phyloP scores from a whole-genome alignment of 345 rosid species.

The Corchorus olitorius region DNA sequence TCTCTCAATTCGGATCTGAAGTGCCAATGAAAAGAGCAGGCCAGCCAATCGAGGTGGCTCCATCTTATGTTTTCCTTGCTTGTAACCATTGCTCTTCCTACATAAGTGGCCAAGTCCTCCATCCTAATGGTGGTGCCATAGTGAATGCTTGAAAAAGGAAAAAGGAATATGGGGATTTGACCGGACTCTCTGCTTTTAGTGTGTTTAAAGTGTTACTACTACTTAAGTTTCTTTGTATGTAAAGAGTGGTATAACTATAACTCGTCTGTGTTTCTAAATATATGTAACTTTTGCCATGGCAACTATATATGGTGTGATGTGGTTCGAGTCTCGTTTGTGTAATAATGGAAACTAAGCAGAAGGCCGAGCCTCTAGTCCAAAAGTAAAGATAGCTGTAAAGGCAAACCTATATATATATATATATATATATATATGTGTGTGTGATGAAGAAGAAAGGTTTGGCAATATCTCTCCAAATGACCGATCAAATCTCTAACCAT shows the following conservation, averaged over 20 bases:
- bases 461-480: no score
- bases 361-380: no score
- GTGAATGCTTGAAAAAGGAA: conserved; percentile 43
- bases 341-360: background rate
- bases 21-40: conserved; percentile 76
- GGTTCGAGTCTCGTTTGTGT: background rate
- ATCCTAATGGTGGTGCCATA: conserved; percentile 65
- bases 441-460: no score
- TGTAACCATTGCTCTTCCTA: conserved; percentile 81
- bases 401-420: no score
- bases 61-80: conserved; percentile 72
- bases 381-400: no score
- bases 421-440: no score
- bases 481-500: no score
- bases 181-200: no score
- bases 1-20: conserved; percentile 47
- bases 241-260: background rate
- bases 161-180: background rate
- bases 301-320: background rate
- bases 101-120: conserved; percentile 75
- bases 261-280: background rate
- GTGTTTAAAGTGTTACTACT: no score
- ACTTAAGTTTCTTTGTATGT: background rate
- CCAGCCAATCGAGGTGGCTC: conserved; percentile 80
- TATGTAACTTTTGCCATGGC: no score